A percentile compares a stretch with the other conserved stretches of the same genome.
These are phyloP conservation scores for Aleurites moluccanus DNA, from an alignment of 441 rosid genomes.

Conservation along the genomic window DNA sequence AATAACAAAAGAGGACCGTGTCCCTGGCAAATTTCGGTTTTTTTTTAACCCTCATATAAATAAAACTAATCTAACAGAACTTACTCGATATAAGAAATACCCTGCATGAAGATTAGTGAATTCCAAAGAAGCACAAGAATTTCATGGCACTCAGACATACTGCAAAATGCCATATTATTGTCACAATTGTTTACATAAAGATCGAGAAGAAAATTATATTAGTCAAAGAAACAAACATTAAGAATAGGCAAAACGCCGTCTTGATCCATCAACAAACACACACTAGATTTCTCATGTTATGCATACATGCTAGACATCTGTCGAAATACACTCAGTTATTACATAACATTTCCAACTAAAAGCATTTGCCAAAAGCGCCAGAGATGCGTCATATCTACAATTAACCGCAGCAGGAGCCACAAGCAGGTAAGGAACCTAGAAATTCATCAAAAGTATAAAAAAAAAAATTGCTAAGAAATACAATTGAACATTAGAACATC, in stretches of 20 bases:
- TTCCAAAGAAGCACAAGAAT: not conserved
- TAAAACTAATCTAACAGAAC: not conserved
- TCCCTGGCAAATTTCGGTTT: too few relatives aligned
- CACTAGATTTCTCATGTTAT: not conserved
- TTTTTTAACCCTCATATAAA: too few relatives aligned
- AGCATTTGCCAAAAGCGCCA: not conserved
- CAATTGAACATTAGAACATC: not conserved
- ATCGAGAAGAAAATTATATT: not conserved
- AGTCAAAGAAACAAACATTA: not conserved
- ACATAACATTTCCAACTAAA: conserved; percentile 6
- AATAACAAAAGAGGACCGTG: too few relatives aligned
- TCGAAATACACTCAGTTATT: not conserved
- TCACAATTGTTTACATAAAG: conserved; percentile 2
- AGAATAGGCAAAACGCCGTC: not conserved
- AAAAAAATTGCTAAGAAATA: not conserved
- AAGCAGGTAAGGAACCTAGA: conserved; percentile 85
- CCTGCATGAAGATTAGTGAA: not conserved
- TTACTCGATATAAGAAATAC: not conserved
- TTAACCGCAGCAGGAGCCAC: conserved; percentile 91
- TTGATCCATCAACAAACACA: not conserved
- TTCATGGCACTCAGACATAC: not conserved
- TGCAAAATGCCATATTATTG: not conserved
- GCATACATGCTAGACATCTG: not conserved
- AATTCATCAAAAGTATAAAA: not conserved
- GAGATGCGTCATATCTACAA: not conserved